Evolutionary conservation across 2,329 filamentous ascomycete genomes (phyloP).

Genomic region (Apiospora aurea): DNA sequence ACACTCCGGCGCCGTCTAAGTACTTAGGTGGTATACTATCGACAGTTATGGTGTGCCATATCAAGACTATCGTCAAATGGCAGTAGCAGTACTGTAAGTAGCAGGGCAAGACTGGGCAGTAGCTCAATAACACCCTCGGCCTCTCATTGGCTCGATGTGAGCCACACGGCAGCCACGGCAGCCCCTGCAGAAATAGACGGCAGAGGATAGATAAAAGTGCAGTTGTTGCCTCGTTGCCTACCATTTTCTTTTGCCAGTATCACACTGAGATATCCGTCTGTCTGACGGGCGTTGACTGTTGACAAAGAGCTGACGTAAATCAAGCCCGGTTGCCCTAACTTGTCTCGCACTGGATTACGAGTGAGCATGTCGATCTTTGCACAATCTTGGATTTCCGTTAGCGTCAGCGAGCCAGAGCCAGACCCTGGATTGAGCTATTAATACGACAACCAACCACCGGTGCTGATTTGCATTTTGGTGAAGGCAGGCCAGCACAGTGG

Average conservation of each 20-base stretch:
- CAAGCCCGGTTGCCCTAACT: background rate
- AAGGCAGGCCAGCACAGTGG: background rate
- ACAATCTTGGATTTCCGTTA: conserved; percentile 14
- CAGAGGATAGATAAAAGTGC: background rate
- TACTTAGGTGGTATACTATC: conserved; percentile 18
- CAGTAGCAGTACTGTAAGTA: background rate
- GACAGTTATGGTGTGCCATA: conserved; percentile 15
- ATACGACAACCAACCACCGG: conserved; percentile 22
- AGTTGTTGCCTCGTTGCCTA: conserved; percentile 10
- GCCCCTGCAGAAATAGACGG: conserved; percentile 12
- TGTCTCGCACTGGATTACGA: conserved; percentile 10
- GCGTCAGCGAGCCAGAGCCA: background rate
- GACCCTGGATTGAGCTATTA: conserved; percentile 24
- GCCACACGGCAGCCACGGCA: conserved; percentile 12
- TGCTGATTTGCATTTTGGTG: conserved; percentile 4
- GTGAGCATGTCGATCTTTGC: conserved; percentile 13
- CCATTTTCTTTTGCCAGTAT: background rate
- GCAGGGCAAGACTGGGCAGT: conserved; percentile 12
- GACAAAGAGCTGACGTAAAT: conserved; percentile 18
- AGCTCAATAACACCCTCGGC: background rate
- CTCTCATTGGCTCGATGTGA: conserved; percentile 7
- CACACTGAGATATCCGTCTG: background rate
- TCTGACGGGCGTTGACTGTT: background rate
- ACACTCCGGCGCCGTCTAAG: conserved; percentile 12
- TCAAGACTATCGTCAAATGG: conserved; percentile 9